Conservation (phyloP, 148 eudicot species). For the Tetragonia tetragonoides region DNA sequence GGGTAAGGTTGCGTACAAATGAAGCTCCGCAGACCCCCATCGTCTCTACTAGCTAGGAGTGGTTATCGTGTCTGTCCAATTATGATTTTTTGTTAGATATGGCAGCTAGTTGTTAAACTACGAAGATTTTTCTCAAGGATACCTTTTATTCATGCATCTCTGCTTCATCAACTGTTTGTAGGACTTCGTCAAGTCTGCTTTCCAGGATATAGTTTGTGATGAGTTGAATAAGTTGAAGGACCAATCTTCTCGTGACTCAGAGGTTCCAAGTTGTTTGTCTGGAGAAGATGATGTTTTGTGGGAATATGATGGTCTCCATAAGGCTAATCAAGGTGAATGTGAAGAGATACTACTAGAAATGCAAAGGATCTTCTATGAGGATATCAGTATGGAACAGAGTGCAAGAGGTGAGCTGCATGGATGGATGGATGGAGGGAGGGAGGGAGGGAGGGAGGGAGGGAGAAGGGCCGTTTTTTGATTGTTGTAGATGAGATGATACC, state of each 20-base stretch:
- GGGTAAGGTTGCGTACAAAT: no score
- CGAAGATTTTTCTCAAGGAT: neutral
- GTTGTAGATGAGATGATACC: no score
- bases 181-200: conserved; percentile 61
- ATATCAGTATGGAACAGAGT: conserved; percentile 38
- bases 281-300: conserved; percentile 63
- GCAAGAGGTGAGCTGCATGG: conserved; percentile 43
- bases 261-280: conserved; percentile 20
- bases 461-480: no score
- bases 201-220: conserved; percentile 74
- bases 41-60: no score
- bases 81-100: neutral
- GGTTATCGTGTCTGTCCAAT: neutral
- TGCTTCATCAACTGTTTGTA: conserved; percentile 30
- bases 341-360: conserved; percentile 88
- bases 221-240: conserved; percentile 64
- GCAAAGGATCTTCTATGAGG: conserved; percentile 92
- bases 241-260: conserved; percentile 29
- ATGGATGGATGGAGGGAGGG: no score
- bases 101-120: neutral
- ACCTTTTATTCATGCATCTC: conserved; percentile 9
- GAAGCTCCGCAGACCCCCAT: no score
- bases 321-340: conserved; percentile 73
- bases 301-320: conserved; percentile 80
- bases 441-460: no score